Conservation (phyloP, 768 basidiomycete species). For the Coprinopsis sp. region DNA sequence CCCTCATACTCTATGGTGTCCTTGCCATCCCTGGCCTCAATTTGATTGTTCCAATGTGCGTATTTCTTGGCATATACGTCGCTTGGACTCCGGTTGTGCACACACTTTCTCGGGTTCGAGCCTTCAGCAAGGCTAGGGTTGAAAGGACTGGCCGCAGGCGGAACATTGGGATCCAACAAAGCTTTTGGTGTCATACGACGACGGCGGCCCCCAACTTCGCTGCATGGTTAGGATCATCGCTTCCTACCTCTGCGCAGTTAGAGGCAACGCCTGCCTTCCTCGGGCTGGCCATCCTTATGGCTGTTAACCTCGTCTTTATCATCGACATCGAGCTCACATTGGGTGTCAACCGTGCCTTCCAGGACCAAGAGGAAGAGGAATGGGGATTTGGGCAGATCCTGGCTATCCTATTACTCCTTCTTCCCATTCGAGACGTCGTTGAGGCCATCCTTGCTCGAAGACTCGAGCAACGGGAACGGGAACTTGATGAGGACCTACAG, state of each 20-base stretch:
- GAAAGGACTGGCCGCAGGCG: too few species aligned
- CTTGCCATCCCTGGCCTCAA: slow-evolving; percentile 2
- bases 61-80: background rate
- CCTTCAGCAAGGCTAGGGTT: too few species aligned
- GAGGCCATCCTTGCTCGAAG: too few species aligned
- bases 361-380: slow-evolving; percentile 2
- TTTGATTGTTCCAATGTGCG: background rate
- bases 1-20: too few species aligned
- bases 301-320: slow-evolving; percentile 2
- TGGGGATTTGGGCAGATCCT: slow-evolving; percentile 9
- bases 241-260: background rate
- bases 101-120: background rate
- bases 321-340: slow-evolving; percentile 7
- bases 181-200: too few species aligned
- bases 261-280: too few species aligned
- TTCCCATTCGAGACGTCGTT: slow-evolving; percentile 8
- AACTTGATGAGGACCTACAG: background rate
- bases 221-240: background rate
- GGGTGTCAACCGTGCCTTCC: background rate
- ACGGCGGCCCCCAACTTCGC: background rate
- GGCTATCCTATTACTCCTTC: background rate
- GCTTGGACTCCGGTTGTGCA: background rate
- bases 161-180: too few species aligned
- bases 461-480: background rate
- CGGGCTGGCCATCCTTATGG: background rate